Evolutionary conservation across 192 early-diverging fungal genomes (phyloP), one percentile per base, ranked within the genome.

Genomic region (Coemansia sp.): DNA sequence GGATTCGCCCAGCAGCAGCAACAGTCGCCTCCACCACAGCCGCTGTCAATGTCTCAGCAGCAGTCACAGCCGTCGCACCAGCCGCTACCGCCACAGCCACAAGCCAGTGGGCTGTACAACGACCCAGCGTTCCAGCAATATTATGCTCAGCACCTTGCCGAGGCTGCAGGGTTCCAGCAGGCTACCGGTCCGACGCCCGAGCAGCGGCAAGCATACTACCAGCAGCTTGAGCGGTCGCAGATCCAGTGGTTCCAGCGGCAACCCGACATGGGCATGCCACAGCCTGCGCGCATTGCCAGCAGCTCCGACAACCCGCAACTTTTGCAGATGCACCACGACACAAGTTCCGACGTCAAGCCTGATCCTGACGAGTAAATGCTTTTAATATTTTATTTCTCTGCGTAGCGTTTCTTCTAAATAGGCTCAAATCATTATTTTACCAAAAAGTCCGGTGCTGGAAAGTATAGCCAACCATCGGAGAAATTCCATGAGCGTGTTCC

Each of bases 191-290:
- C 72, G 10, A 71, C 72, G 14, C 69, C 65, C 8, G 66, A 75
- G 63, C 78, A 75, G 66, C 78, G 73, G 14, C 58, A 69, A 49
- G 69, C 72, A 7, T 81, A 75, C 57, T 75, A 81, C 66, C 78
- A 81, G 69, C 78, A 81, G 69, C 65, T 75, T 23, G 72, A 81
- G 63, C 78, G 78, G 27, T 72, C 73, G 54, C 77, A 79, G 47
- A 61, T 79, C 52, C 77, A 79, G 51, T 79, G 77, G 77, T 63
- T 74, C 39, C 77, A 79, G 62, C 67, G 67, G 29, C 77, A 79
- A 52, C 43, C 77, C 45, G 66, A 64, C 50, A 67, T 79, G 67
- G 64, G 55, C 48, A 67, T 72, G 19, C 23, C 23, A 22, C 65
- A 63, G 47, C 62, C 50, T 53, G 53, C 52, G 41, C 54, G 53